Evolutionary conservation across 2,329 filamentous ascomycete genomes (phyloP).

Genomic region (Aspergillus ruber): DNA sequence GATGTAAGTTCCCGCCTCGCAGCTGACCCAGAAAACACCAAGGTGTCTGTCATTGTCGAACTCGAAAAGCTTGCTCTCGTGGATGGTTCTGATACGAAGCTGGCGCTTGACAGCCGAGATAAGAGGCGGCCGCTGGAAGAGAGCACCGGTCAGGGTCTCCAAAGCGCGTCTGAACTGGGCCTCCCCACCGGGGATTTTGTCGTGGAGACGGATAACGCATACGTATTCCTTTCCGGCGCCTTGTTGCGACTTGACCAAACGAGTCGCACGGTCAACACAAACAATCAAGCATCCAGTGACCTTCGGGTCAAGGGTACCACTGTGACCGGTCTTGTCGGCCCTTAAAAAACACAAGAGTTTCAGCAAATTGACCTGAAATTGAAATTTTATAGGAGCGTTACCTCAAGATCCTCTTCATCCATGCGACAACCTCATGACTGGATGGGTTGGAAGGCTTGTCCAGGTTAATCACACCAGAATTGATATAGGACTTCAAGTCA

Average conservation of each 20-base stretch:
- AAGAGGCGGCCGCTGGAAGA: conserved; percentile 93
- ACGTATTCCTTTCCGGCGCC: conserved; percentile 99
- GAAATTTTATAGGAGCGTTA: conserved; percentile 34
- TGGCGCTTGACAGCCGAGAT: conserved; percentile 99
- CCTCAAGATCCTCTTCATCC: conserved; percentile 96
- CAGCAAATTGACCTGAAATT: conserved; percentile 11
- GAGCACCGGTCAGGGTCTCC: conserved; percentile 90
- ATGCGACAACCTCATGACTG: conserved; percentile 97
- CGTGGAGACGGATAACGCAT: conserved; percentile 88
- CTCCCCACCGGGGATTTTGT: conserved; percentile 89
- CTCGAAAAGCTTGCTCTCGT: conserved; percentile 93
- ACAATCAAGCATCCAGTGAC: conserved; percentile 94
- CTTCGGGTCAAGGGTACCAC: conserved; percentile 95
- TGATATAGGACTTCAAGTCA: conserved; percentile 95
- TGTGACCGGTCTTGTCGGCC: conserved; percentile 95
- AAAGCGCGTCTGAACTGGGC: conserved; percentile 87
- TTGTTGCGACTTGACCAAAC: conserved; percentile 97
- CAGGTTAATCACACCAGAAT: conserved; percentile 96
- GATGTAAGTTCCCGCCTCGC: conserved; percentile 97
- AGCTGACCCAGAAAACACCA: conserved; percentile 98
- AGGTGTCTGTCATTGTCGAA: conserved; percentile 98
- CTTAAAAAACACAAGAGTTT: conserved; percentile 40
- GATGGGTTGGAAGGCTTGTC: conserved; percentile 97
- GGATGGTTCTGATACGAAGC: conserved; percentile 94
- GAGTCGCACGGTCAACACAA: conserved; percentile 92